These are phyloP conservation scores for Suillus brevipes DNA, from an alignment of 768 basidiomycete species.

Conservation along the genomic window DNA sequence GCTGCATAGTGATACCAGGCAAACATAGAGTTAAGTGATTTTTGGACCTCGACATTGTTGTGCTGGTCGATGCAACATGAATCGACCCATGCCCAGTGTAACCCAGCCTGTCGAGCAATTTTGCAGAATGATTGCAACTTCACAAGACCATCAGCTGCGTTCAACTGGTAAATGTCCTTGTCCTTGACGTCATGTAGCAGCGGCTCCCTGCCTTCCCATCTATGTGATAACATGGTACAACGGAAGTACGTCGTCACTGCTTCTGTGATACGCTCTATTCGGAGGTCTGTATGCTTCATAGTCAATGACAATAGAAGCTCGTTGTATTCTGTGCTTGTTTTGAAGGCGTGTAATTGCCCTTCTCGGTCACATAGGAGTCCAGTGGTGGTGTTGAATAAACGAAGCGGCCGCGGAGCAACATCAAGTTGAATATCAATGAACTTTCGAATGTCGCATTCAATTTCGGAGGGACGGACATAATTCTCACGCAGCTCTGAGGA, in stretches of 20 bases:
- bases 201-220: too few relatives aligned
- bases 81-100: background rate
- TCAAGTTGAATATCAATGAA: background rate
- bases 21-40: background rate
- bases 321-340: background rate
- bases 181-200: too few relatives aligned
- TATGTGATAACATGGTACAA: background rate
- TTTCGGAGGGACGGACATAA: background rate
- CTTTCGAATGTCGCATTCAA: background rate
- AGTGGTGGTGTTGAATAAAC: background rate
- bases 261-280: background rate
- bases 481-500: background rate
- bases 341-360: background rate
- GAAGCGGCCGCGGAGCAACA: background rate
- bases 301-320: background rate
- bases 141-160: background rate
- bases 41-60: background rate
- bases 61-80: background rate
- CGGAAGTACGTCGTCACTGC: background rate
- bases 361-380: background rate
- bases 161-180: too few relatives aligned
- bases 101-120: too few relatives aligned
- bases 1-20: background rate
- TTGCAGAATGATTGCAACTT: background rate
- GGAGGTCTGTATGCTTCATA: background rate